Evolutionary conservation across 805 yeast species (phyloP), one percentile per base, ranked within the genome.

Genomic region (Sugiyamaella floridensis): DNA sequence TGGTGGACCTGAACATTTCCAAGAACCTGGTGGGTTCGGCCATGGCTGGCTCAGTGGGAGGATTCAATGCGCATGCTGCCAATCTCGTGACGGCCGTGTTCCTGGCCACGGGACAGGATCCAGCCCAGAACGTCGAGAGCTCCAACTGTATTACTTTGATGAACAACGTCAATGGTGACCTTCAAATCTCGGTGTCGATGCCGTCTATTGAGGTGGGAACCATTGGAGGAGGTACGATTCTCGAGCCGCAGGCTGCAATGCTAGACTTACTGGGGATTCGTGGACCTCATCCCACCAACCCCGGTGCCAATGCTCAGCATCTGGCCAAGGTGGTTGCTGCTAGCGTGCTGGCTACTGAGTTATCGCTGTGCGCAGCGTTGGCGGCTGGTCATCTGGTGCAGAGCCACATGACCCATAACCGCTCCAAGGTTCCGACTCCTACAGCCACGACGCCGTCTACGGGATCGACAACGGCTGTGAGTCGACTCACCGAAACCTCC

Each of bases 121-220:
- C 99, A n/a, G 99, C 99, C 1, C 99, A 93, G 74, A 93, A 93
- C 66, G 97, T 93, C 50, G 99, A 92, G 74, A 84, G 95, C 55
- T 89, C 97, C 32, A 92, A 90, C 72, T 93, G 99, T 83, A 92
- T 93, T 55, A 93, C 99, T 1, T 76, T 93, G 60, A 90, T 93
- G 95, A 83, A 84, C 63, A 89, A 86, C 67, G 76, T 76, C 48
- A 65, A 63, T 40, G 99, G 97, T 12, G 87, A 88, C 64, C 77
- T 93, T 65, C 85, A 81, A 60, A 85, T 93, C 41, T 87, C 97
- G 1, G 99, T 93, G n/a, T 88, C 98, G 3, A 93, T 93, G 99
- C 99, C 99, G 29, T 88, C 95, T 28, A 89, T 93, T 62, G 99
- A 93, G 73, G 99, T 93, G 45, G 99, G 99, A 59, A 93, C 99